Evolutionary conservation across 768 basidiomycete genomes (phyloP), one percentile per base, ranked within the genome.

Genomic region (Boletus bicolor): DNA sequence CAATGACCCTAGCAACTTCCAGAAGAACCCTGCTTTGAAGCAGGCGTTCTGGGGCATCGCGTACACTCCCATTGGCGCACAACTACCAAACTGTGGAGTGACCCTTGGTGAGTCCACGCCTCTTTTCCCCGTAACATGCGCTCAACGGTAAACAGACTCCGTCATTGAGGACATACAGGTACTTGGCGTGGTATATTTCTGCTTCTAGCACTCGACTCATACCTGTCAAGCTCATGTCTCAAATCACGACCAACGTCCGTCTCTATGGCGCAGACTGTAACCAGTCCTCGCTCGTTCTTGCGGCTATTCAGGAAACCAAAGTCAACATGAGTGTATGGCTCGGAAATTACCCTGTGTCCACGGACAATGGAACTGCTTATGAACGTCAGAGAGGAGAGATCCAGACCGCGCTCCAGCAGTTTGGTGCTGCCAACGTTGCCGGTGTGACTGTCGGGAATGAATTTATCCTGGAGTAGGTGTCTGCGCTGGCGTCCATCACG

Each of bases 361-460:
- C 79, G 5, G 89, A 93, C 72, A 80, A 83, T 38, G 75, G 79
- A 24, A 75, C 80, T 1, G 86, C 91, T 4, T 97, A 94, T 68
- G 49, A 69, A 0, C 82, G 88, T 38, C 96, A 99, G 70, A 81
- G 81, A 21, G 79, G 81, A 57, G 70, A 73, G n/a, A 82, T 94
- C 53, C 72, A 84, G 59, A 68, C 76, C 3, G 93, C 87, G 9
- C 73, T 98, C 51, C 68, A 87, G 67, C 85, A 82, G 1, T 98
- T 86, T 67, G 95, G 95, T 34, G 80, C 82, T 2, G 81, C 81
- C 56, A 71, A 93, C 63, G 82, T 98, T 50, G 75, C 74, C 0
- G 96, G 96, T 9, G 65, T 98, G 38, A 94, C 88, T 12, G 94
- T 97, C 35, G 94, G 96, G 35, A 96, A 97, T 67, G 93, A 96